Evolutionary conservation across 805 yeast species (phyloP).

Genomic region (Candida boidinii): DNA sequence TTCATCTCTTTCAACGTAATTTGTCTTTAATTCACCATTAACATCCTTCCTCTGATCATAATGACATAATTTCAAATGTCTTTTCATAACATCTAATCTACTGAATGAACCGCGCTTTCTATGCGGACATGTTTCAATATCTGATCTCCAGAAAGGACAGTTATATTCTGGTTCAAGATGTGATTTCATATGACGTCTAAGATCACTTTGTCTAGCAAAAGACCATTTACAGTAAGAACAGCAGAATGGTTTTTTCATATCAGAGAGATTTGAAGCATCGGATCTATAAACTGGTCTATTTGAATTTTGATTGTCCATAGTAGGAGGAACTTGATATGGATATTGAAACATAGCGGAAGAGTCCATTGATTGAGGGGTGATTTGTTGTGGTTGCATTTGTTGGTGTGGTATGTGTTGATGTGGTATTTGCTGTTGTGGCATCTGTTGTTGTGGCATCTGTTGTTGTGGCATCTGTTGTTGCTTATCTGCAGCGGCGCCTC

Average conservation of each 20-base stretch:
- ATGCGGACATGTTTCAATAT: conserved; percentile 55
- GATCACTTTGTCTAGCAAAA: conserved; percentile 60
- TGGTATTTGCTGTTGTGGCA: not conserved
- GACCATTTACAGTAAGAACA: conserved; percentile 57
- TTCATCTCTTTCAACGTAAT: conserved; percentile 31
- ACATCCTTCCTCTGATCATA: conserved; percentile 32
- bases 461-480: no score
- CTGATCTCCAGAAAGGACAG: conserved; percentile 66
- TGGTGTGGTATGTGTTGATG: not conserved
- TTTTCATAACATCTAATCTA: conserved; percentile 63
- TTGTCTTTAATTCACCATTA: conserved; percentile 20
- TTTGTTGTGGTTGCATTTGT: conserved; percentile 1
- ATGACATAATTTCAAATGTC: conserved; percentile 66
- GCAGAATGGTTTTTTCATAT: conserved; percentile 24
- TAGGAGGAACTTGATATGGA: conserved; percentile 7
- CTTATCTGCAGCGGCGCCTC: no score
- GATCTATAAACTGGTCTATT: conserved; percentile 9
- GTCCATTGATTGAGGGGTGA: conserved; percentile 5
- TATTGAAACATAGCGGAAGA: conserved; percentile 6
- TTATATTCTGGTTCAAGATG: conserved; percentile 59
- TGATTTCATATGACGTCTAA: conserved; percentile 58
- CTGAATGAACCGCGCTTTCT: conserved; percentile 70
- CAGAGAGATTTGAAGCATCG: conserved; percentile 14
- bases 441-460: no score
- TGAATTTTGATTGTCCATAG: conserved; percentile 6